Percentiles rank a stretch among this genome's conserved stretches.
phyloP scores from a whole-genome alignment of 805 yeast species.

The Cyberlindnera maritima region DNA sequence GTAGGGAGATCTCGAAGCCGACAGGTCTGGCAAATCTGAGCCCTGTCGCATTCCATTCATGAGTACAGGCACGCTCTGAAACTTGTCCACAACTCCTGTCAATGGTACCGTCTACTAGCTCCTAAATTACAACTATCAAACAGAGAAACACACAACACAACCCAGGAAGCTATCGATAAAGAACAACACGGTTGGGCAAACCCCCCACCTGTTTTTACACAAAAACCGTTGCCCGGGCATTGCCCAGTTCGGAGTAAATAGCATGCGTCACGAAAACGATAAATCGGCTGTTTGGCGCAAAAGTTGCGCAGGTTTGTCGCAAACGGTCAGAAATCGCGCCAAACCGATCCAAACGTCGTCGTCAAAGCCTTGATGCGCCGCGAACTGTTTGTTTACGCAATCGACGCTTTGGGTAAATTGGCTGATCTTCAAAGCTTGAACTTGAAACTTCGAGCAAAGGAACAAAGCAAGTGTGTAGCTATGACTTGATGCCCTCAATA shows the following conservation, averaged over 20 bases:
- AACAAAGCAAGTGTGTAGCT: background rate
- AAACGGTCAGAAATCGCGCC: too few relatives aligned
- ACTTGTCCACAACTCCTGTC: too few relatives aligned
- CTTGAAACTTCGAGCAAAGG: too few relatives aligned
- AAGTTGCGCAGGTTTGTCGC: background rate
- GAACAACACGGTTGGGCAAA: too few relatives aligned
- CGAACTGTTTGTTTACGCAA: background rate
- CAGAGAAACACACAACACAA: too few relatives aligned
- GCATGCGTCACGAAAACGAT: background rate
- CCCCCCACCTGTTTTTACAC: too few relatives aligned
- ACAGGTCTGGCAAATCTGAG: background rate
- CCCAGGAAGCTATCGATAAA: too few relatives aligned
- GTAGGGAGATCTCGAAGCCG: background rate
- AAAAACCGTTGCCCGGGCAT: background rate
- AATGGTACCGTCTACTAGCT: too few relatives aligned
- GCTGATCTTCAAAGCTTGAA: background rate
- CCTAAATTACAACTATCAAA: too few relatives aligned
- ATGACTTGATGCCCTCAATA: background rate
- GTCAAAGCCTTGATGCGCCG: background rate
- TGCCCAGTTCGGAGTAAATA: background rate
- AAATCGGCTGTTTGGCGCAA: background rate
- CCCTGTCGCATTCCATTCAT: background rate
- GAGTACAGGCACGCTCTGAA: too few relatives aligned
- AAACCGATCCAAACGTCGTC: too few relatives aligned
- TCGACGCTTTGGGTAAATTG: constrained; percentile 2